phyloP scores from a whole-genome alignment of 2,329 filamentous ascomycete genomes.

The Venturia effusa region DNA sequence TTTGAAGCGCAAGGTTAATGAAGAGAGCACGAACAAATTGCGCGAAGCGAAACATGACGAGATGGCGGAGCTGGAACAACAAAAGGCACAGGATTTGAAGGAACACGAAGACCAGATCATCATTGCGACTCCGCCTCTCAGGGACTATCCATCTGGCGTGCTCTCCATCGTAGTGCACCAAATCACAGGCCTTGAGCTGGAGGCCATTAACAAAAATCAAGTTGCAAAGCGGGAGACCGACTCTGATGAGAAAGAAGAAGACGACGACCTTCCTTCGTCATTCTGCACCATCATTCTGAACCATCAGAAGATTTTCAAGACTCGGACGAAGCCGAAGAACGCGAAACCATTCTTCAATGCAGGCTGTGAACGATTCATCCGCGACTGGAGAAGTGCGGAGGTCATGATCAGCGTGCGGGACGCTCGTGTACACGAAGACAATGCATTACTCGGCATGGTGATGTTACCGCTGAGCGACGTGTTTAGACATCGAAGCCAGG shows the following conservation, averaged over 20 bases:
- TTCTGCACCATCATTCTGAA: slow-evolving; percentile 68
- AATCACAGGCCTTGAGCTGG: slow-evolving; percentile 56
- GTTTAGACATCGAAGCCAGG: slow-evolving; percentile 51
- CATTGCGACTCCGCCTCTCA: slow-evolving; percentile 53
- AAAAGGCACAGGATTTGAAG: slow-evolving; percentile 56
- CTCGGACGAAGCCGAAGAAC: slow-evolving; percentile 67
- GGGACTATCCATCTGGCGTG: slow-evolving; percentile 53
- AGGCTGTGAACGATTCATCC: slow-evolving; percentile 60
- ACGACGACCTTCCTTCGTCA: slow-evolving; percentile 54
- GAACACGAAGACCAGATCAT: slow-evolving; percentile 48
- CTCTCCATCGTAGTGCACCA: slow-evolving; percentile 63
- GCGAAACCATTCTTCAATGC: slow-evolving; percentile 71
- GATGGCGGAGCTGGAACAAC: slow-evolving; percentile 53
- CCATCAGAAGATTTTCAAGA: slow-evolving; percentile 58
- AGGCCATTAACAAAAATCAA: slow-evolving; percentile 45
- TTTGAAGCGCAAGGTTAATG: slow-evolving; percentile 46
- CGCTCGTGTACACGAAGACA: slow-evolving; percentile 56
- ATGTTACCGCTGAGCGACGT: slow-evolving; percentile 54
- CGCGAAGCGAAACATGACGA: slow-evolving; percentile 53
- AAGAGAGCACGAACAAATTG: slow-evolving; percentile 48
- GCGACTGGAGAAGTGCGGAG: slow-evolving; percentile 57
- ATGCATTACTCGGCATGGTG: slow-evolving; percentile 58
- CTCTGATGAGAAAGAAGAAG: slow-evolving; percentile 50
- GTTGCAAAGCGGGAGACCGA: slow-evolving; percentile 36
- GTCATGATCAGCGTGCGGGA: slow-evolving; percentile 59